phyloP scores from a whole-genome alignment of 805 yeast species.

The Suhomyces faveliae region DNA sequence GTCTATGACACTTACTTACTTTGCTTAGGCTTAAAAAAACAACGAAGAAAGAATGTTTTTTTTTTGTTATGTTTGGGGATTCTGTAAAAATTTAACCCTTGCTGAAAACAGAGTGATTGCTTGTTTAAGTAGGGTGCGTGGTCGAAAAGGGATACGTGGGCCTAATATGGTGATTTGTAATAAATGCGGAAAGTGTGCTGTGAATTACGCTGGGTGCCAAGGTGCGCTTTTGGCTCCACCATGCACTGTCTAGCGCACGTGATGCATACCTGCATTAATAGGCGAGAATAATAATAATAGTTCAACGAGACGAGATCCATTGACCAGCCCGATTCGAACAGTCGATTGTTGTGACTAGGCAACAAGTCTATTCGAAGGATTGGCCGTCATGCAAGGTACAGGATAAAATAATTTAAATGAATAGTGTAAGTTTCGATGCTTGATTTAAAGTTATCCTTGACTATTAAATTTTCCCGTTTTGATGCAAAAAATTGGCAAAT shows the following conservation, averaged over 20 bases:
- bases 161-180: constrained; percentile 11
- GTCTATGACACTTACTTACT: constrained; percentile 3
- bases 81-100: constrained; percentile 6
- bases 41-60: constrained; percentile 7
- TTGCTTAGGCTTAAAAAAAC: constrained; percentile 5
- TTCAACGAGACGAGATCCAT: not conserved
- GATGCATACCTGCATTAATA: not conserved
- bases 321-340: too few species aligned
- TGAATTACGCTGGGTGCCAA: constrained; percentile 2
- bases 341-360: not conserved
- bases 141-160: constrained; percentile 7
- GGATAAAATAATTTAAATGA: too few species aligned
- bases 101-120: constrained; percentile 8
- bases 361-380: not conserved
- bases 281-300: not conserved
- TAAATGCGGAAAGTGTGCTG: constrained; percentile 10
- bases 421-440: too few species aligned
- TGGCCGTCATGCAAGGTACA: not conserved
- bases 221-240: not conserved
- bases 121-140: constrained; percentile 7
- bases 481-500: not conserved
- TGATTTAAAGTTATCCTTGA: not conserved
- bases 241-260: not conserved
- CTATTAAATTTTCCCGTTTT: not conserved
- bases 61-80: constrained; percentile 7